Percentiles rank a stretch among this genome's conserved stretches.
phyloP scores from a whole-genome alignment of 768 basidiomycete genomes.

The Russula foetens region DNA sequence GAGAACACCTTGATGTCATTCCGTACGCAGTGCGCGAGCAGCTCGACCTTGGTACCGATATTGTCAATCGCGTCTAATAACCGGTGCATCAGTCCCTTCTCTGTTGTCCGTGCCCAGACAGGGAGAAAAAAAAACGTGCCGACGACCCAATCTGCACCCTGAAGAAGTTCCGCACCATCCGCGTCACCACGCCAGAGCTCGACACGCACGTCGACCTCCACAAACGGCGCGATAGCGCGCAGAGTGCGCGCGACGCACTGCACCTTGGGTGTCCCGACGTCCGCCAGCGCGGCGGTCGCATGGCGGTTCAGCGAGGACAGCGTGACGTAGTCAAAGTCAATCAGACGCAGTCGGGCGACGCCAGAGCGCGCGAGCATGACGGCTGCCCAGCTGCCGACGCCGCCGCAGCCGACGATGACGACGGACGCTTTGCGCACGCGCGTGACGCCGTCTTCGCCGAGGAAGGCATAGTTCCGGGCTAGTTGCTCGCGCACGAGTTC shows the following conservation, averaged over 20 bases:
- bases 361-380: slow-evolving; percentile 92
- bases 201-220: slow-evolving; percentile 73
- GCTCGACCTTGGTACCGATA: slow-evolving; percentile 91
- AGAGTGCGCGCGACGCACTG: slow-evolving; percentile 60
- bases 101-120: background rate
- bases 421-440: slow-evolving; percentile 69
- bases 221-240: slow-evolving; percentile 74
- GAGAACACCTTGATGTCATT: slow-evolving; percentile 85
- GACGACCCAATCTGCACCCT: slow-evolving; percentile 91
- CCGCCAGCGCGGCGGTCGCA: slow-evolving; percentile 78
- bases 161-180: slow-evolving; percentile 54
- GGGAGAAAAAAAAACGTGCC: slow-evolving; percentile 36
- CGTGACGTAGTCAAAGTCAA: slow-evolving; percentile 96
- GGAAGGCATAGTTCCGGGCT: slow-evolving; percentile 90
- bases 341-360: slow-evolving; percentile 65
- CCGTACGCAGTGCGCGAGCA: slow-evolving; percentile 82
- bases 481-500: slow-evolving; percentile 82
- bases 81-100: background rate
- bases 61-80: slow-evolving; percentile 89
- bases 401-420: slow-evolving; percentile 90
- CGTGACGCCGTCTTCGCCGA: slow-evolving; percentile 82
- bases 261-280: slow-evolving; percentile 94
- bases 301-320: slow-evolving; percentile 93
- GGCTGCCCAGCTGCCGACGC: slow-evolving; percentile 94
- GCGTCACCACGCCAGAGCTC: slow-evolving; percentile 85